These are phyloP conservation scores for Aspergillus latus DNA, from an alignment of 2,329 filamentous ascomycete genomes.

Conservation along the genomic window DNA sequence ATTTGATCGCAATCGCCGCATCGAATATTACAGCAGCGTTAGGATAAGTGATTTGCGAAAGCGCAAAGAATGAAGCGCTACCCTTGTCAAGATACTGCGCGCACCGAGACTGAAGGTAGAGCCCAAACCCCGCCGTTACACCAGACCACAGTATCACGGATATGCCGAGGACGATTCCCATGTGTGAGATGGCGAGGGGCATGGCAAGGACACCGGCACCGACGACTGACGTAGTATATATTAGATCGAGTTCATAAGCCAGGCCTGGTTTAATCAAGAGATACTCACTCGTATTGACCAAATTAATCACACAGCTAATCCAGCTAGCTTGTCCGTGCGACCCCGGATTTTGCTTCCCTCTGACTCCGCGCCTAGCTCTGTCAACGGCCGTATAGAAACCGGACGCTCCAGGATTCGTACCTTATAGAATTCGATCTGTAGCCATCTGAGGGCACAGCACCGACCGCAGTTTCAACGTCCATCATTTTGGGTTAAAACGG, in stretches of 20 bases:
- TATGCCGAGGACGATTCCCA: constrained; percentile 84
- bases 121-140: constrained; percentile 81
- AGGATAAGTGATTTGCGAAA: constrained; percentile 94
- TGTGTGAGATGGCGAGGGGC: constrained; percentile 93
- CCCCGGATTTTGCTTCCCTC: constrained; percentile 70
- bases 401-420: constrained; percentile 21
- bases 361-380: constrained; percentile 30
- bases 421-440: constrained; percentile 30
- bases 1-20: constrained; percentile 93
- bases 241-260: constrained; percentile 10
- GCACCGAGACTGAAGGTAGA: constrained; percentile 93
- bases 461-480: constrained; percentile 35
- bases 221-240: constrained; percentile 60
- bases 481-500: constrained; percentile 22
- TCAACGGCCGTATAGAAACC: constrained; percentile 10
- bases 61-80: constrained; percentile 87
- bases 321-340: constrained; percentile 75
- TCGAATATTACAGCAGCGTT: constrained; percentile 96
- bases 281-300: constrained; percentile 86
- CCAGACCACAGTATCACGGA: constrained; percentile 90
- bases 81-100: constrained; percentile 90
- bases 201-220: constrained; percentile 92
- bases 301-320: constrained; percentile 88
- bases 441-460: constrained; percentile 26
- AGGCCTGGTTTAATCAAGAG: background rate